Conservation (phyloP, 2,329 filamentous ascomycete genomes). For the Ophiostoma perfectum region DNA sequence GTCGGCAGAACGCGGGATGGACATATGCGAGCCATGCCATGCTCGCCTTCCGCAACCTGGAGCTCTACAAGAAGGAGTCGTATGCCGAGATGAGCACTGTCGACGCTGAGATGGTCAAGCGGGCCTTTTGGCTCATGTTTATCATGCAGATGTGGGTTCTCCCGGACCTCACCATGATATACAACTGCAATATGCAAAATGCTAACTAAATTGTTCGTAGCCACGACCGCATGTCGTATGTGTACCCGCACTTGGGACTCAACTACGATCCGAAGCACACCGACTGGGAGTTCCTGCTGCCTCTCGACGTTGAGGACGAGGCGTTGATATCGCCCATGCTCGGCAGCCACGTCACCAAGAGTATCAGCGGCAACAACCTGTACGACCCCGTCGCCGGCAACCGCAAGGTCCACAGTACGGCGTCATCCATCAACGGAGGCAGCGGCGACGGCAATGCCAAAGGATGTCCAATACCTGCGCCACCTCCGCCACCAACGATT, state of each 20-base stretch:
- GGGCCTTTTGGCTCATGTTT: slow-evolving; percentile 29
- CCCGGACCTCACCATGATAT: neutral
- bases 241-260: slow-evolving; percentile 26
- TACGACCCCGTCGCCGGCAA: slow-evolving; percentile 6
- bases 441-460: neutral
- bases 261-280: slow-evolving; percentile 27
- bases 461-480: neutral
- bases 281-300: slow-evolving; percentile 29
- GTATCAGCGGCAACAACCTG: neutral
- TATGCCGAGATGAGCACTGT: slow-evolving; percentile 1
- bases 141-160: slow-evolving; percentile 27
- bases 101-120: slow-evolving; percentile 27
- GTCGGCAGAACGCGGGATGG: slow-evolving; percentile 5
- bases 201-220: neutral
- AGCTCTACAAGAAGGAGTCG: slow-evolving; percentile 15
- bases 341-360: neutral
- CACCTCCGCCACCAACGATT: slow-evolving; percentile 21
- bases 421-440: neutral
- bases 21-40: slow-evolving; percentile 16
- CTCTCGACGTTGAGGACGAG: slow-evolving; percentile 26
- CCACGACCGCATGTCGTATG: slow-evolving; percentile 27
- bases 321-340: slow-evolving; percentile 14
- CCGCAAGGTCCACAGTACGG: neutral
- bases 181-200: neutral
- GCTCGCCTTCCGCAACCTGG: slow-evolving; percentile 11